phyloP scores from a whole-genome alignment of 768 basidiomycete genomes.

The Pleurotus sapidus region DNA sequence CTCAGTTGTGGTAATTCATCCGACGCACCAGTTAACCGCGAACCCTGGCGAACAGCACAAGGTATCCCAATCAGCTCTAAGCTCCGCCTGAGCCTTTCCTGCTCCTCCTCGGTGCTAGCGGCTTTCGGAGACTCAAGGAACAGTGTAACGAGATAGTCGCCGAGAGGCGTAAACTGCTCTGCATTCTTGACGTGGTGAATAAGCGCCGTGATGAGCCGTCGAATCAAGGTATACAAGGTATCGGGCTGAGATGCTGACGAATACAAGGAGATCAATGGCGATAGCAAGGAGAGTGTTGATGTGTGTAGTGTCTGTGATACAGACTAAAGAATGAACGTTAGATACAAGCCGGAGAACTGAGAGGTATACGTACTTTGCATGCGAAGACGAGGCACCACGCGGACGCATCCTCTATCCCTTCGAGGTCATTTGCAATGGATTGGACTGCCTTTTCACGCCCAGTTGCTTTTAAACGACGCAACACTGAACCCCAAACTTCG shows the following conservation, averaged over 20 bases:
- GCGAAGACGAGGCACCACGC: slow-evolving; percentile 78
- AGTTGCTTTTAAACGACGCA: slow-evolving; percentile 68
- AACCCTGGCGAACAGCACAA: slow-evolving; percentile 68
- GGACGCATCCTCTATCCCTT: slow-evolving; percentile 55
- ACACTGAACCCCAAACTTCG: slow-evolving; percentile 82
- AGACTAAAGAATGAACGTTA: slow-evolving; percentile 42
- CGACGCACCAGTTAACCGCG: slow-evolving; percentile 57
- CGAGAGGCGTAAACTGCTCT: slow-evolving; percentile 58
- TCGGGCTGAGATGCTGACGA: slow-evolving; percentile 35
- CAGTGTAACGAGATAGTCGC: slow-evolving; percentile 47
- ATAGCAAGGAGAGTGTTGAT: slow-evolving; percentile 59
- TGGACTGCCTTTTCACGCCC: slow-evolving; percentile 53
- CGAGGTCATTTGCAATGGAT: slow-evolving; percentile 49
- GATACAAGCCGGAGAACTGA: slow-evolving; percentile 7
- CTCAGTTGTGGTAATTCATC: background rate
- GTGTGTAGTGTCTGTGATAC: slow-evolving; percentile 83
- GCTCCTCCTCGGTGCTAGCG: slow-evolving; percentile 15
- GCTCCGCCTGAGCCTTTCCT: slow-evolving; percentile 45
- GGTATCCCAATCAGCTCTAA: slow-evolving; percentile 56
- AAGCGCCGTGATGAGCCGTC: slow-evolving; percentile 74
- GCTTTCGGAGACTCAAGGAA: slow-evolving; percentile 25
- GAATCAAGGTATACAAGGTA: slow-evolving; percentile 52
- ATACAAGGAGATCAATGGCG: slow-evolving; percentile 54
- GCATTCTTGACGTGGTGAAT: slow-evolving; percentile 79
- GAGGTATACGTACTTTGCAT: slow-evolving; percentile 57